Evolutionary conservation across 768 basidiomycete genomes (phyloP), one percentile per base, ranked within the genome.

Genomic region (Serpula lacrymans): DNA sequence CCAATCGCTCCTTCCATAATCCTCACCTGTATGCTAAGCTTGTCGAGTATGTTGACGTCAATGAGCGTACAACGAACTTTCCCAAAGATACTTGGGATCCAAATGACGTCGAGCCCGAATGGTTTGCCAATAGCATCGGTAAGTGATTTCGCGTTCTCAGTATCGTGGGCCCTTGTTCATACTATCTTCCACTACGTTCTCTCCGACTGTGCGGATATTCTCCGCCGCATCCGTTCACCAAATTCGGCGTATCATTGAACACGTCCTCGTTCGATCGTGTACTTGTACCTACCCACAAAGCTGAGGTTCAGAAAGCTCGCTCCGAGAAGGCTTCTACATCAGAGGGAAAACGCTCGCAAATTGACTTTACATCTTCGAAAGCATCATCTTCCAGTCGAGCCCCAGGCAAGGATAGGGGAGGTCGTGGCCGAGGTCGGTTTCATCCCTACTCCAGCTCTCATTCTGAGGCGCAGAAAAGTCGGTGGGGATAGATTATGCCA

Each of bases 21-120:
- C 95, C 95, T 0, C 90, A 96, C 55, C 77, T 98, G n/a, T 96
- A 95, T 62, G 72, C 88, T 10, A 92, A 92, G 52, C 78, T 99
- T 2, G 94, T 99, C 47, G 90, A 96, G 55, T 96, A 94, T 57
- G 82, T 96, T 12, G 85, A 87, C 43, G 85, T 94, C 12, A 84
- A 95, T 53, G 95, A 98, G 60, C 77, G 83, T 12, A 68, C 78
- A n/a, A 86, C 84, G 2, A 88, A 90, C 48, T 93, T 94, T 54
- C 84, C 88, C 7, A 42, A 67, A 13, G 67, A 70, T 6, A 63
- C 88, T 1, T 97, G 95, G 84, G 75, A 86, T 53, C 82, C 89
- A 11, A 62, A 74, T 26, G 75, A 75, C 28, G 65, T 86, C 17
- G 57, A 69, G 37, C 67, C 75, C 1, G 82, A 80, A 26, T 95